Evolutionary conservation across 2,329 filamentous ascomycete species (phyloP).

Genomic region (Zasmidium cellare): DNA sequence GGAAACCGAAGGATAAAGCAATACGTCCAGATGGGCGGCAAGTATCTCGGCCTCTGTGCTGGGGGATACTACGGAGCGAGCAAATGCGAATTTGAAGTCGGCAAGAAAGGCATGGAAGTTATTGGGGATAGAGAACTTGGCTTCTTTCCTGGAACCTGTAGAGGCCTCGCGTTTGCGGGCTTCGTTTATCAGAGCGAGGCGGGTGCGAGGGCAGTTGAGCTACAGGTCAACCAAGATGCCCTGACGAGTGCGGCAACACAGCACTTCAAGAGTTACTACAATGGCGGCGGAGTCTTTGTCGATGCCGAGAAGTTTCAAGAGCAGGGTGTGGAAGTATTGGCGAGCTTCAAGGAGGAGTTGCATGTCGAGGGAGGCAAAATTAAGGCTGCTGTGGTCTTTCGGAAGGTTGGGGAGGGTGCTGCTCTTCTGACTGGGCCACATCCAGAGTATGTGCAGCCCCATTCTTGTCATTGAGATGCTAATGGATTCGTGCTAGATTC

Average conservation of each 20-base stretch:
- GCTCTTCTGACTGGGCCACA: conserved; percentile 84
- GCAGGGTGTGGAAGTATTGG: conserved; percentile 75
- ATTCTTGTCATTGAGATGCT: too few relatives aligned
- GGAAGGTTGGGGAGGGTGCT: conserved; percentile 76
- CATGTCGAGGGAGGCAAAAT: conserved; percentile 73
- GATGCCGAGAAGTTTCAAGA: conserved; percentile 65
- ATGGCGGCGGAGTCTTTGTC: conserved; percentile 91
- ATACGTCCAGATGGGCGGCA: conserved; percentile 81
- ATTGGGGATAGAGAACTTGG: conserved; percentile 79
- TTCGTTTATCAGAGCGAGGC: conserved; percentile 89
- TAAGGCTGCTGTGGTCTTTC: conserved; percentile 78
- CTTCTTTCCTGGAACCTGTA: conserved; percentile 84
- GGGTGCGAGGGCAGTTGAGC: conserved; percentile 70
- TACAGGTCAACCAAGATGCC: conserved; percentile 63
- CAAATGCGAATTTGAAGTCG: conserved; percentile 88
- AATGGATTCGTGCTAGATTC: conserved; percentile 59
- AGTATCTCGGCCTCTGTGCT: conserved; percentile 89
- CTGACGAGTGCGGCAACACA: conserved; percentile 60
- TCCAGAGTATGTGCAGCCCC: conserved; percentile 69
- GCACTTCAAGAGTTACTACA: conserved; percentile 79
- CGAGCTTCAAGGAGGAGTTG: conserved; percentile 72
- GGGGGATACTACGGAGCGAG: conserved; percentile 86
- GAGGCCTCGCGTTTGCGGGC: conserved; percentile 82
- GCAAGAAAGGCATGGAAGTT: conserved; percentile 77
- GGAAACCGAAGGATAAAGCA: conserved; percentile 83